phyloP scores from a whole-genome alignment of 352 stramenopile genomes.

The Globisporangium viniferum region DNA sequence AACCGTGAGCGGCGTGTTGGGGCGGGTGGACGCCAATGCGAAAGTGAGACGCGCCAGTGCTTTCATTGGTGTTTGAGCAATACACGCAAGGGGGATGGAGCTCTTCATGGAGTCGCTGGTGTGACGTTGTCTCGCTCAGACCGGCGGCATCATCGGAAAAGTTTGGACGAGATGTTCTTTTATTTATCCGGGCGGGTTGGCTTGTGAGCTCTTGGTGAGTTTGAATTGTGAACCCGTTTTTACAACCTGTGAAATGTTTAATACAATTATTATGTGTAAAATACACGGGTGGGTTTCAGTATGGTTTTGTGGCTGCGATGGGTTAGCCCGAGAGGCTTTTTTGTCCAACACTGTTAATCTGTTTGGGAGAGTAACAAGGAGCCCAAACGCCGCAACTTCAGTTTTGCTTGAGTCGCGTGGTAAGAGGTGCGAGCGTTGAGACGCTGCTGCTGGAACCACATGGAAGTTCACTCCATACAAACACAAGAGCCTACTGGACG shows the following conservation, averaged over 20 bases:
- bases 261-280: not conserved
- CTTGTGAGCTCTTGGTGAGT: not conserved
- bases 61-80: slow-evolving; percentile 14
- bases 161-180: not conserved
- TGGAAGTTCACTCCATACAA: too few species aligned
- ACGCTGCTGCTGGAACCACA: too few species aligned
- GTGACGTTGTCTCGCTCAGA: not conserved
- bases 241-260: not conserved
- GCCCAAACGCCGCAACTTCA: not conserved
- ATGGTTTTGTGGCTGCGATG: not conserved
- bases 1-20: not conserved
- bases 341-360: not conserved
- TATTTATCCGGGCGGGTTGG: not conserved
- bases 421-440: too few species aligned
- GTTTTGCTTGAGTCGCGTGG: not conserved
- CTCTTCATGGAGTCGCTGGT: not conserved
- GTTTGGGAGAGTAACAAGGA: not conserved
- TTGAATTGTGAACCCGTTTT: not conserved
- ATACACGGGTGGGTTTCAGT: not conserved
- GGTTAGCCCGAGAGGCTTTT: not conserved
- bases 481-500: too few species aligned
- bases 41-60: slow-evolving; percentile 1
- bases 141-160: not conserved
- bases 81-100: slow-evolving; percentile 8
- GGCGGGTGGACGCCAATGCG: not conserved